A percentile compares a stretch with the other conserved stretches of the same genome.
These are phyloP conservation scores for Neofusicoccum laricinum DNA, from an alignment of 2,329 filamentous ascomycete genomes.

Conservation along the genomic window DNA sequence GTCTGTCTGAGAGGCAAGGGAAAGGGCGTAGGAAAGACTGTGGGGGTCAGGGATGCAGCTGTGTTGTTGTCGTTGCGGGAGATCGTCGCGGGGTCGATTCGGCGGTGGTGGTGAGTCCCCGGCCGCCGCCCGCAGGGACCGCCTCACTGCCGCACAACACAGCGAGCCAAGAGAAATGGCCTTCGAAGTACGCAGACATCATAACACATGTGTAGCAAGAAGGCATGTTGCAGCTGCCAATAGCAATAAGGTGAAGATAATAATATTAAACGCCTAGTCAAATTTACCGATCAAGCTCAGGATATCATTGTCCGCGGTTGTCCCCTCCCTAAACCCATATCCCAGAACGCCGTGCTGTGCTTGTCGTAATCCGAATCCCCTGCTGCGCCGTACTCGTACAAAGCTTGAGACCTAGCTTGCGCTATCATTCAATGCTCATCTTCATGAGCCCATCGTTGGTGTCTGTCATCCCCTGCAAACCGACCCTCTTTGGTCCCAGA, in stretches of 20 bases:
- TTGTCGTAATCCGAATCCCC: neutral
- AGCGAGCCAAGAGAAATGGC: neutral
- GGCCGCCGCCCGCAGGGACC: neutral
- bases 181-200: neutral
- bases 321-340: neutral
- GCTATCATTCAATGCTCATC: slow-evolving; percentile 90
- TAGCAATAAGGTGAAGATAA: too few species aligned
- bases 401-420: neutral
- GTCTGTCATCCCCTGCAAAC: slow-evolving; percentile 85
- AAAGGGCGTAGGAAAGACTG: neutral
- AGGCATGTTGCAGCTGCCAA: too few species aligned
- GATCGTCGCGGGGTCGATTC: slow-evolving; percentile 22
- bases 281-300: neutral
- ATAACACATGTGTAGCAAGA: too few species aligned
- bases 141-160: neutral
- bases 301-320: slow-evolving; percentile 4
- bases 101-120: slow-evolving; percentile 22
- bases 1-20: neutral
- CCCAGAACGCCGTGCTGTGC: neutral
- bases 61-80: slow-evolving; percentile 20
- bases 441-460: slow-evolving; percentile 95
- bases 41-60: slow-evolving; percentile 1
- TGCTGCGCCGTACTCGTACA: neutral
- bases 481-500: slow-evolving; percentile 47
- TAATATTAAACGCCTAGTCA: neutral